Evolutionary conservation across 2,329 filamentous ascomycete genomes (phyloP).

Genomic region (Gremmenia infestans): DNA sequence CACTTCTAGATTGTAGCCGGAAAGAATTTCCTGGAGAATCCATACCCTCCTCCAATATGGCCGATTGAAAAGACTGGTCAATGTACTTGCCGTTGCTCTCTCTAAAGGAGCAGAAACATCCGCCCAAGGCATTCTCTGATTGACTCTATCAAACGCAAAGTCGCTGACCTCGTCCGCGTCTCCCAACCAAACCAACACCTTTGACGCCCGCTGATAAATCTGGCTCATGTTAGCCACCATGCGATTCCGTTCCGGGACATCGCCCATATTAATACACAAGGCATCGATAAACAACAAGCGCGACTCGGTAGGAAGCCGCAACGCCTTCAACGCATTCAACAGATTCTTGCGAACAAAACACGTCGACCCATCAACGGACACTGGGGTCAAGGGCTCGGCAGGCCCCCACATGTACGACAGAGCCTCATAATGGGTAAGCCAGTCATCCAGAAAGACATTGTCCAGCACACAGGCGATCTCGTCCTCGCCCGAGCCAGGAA

Average conservation of each 20-base stretch:
- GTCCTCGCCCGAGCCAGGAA: neutral
- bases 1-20: neutral
- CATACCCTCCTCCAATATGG: neutral
- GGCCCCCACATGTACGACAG: neutral
- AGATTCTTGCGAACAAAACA: neutral
- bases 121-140: neutral
- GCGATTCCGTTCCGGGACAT: neutral
- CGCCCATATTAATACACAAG: neutral
- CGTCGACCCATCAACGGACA: neutral
- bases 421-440: neutral
- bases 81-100: neutral
- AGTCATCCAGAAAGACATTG: neutral
- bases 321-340: neutral
- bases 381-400: neutral
- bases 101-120: neutral
- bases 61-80: neutral
- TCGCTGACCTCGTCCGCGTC: neutral
- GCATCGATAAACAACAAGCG: neutral
- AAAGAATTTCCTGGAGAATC: neutral
- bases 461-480: neutral
- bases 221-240: conserved; percentile 1
- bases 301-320: neutral
- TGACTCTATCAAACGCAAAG: neutral
- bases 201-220: neutral
- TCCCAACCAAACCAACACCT: neutral